A percentile compares a stretch with the other conserved stretches of the same genome.
phyloP scores from a whole-genome alignment of 2,329 filamentous ascomycete genomes.

The Trichoderma atrobrunneum region DNA sequence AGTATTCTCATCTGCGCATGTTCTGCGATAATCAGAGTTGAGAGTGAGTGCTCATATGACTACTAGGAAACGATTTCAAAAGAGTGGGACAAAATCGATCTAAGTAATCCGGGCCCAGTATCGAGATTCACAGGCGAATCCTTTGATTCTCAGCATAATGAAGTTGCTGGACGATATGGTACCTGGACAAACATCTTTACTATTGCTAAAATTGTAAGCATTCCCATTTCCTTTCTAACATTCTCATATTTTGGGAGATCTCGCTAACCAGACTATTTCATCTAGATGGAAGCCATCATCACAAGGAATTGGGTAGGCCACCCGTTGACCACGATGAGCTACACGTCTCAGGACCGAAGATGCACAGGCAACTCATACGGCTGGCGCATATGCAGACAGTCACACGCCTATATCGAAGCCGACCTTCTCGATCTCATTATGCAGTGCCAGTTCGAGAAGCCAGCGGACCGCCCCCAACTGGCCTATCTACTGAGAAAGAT shows the following conservation, averaged over 20 bases:
- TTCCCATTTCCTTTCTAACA: too few species aligned
- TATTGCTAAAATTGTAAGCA: slow-evolving; percentile 28
- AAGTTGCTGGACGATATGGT: slow-evolving; percentile 30
- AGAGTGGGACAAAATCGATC: slow-evolving; percentile 27
- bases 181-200: slow-evolving; percentile 32
- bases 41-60: neutral
- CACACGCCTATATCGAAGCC: slow-evolving; percentile 22
- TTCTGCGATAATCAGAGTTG: neutral
- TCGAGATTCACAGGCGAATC: slow-evolving; percentile 19
- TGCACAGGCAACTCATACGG: slow-evolving; percentile 22
- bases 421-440: slow-evolving; percentile 26
- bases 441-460: slow-evolving; percentile 29
- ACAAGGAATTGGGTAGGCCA: slow-evolving; percentile 21
- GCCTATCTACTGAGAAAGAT: slow-evolving; percentile 24
- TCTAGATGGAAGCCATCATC: slow-evolving; percentile 30
- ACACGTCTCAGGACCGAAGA: neutral
- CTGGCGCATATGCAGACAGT: slow-evolving; percentile 21
- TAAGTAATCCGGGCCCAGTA: neutral
- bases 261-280: neutral
- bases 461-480: slow-evolving; percentile 28
- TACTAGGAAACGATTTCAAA: slow-evolving; percentile 27
- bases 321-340: slow-evolving; percentile 16
- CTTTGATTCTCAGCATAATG: slow-evolving; percentile 18
- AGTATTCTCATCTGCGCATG: neutral
- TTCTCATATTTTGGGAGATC: neutral